Conservation (phyloP, 1,284 basidiomycete species). For the Sparassis latifolia region DNA sequence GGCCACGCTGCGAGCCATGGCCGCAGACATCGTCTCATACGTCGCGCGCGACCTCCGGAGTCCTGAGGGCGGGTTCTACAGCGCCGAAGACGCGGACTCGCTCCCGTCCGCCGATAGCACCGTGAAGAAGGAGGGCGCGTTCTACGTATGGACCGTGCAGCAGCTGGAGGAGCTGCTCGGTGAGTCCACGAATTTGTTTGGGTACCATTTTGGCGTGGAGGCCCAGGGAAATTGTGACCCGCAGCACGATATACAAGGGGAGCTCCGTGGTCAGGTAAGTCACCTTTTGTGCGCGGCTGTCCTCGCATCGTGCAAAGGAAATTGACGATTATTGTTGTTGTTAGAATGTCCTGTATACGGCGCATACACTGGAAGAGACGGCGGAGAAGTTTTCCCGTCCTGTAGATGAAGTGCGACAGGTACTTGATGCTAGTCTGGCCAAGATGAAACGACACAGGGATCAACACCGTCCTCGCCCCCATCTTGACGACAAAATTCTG, state of each 20-base stretch:
- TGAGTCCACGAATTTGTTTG: conserved; percentile 24
- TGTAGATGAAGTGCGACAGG: conserved; percentile 18
- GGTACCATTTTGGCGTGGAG: conserved; percentile 31
- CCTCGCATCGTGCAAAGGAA: neutral
- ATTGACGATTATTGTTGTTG: neutral
- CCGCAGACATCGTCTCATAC: conserved; percentile 31
- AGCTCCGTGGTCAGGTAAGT: conserved; percentile 26
- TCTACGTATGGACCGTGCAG: conserved; percentile 35
- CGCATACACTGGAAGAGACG: conserved; percentile 18
- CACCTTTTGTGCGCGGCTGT: neutral
- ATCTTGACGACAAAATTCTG: conserved; percentile 41
- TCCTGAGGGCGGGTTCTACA: conserved; percentile 33
- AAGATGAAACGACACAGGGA: conserved; percentile 29
- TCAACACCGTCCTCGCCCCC: conserved; percentile 31
- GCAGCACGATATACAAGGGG: conserved; percentile 33
- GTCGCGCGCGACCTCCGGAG: conserved; percentile 27
- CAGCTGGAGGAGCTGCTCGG: conserved; percentile 31
- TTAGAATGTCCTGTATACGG: conserved; percentile 22
- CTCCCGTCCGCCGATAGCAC: conserved; percentile 23
- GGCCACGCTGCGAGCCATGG: conserved; percentile 21
- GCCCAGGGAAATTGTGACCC: conserved; percentile 35
- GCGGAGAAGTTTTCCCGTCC: conserved; percentile 14
- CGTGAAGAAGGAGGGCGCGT: conserved; percentile 35
- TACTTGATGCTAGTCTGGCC: conserved; percentile 15
- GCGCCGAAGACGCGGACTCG: conserved; percentile 40